Conservation (phyloP, 768 basidiomycete genomes). For the Calocybe gangraenosa region DNA sequence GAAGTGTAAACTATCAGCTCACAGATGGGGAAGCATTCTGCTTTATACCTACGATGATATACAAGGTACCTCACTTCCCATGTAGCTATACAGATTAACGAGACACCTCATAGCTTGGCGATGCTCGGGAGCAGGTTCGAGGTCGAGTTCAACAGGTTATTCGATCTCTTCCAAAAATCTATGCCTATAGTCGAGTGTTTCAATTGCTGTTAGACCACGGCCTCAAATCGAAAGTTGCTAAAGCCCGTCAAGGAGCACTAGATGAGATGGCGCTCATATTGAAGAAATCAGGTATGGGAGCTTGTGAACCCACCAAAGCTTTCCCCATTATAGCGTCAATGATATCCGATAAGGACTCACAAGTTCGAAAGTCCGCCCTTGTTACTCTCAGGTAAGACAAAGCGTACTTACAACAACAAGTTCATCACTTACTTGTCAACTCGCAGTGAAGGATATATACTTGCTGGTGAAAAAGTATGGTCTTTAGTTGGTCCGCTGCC, state of each 20-base stretch:
- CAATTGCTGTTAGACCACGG: slow-evolving; percentile 86
- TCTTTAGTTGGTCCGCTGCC: slow-evolving; percentile 67
- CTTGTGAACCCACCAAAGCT: slow-evolving; percentile 78
- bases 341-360: slow-evolving; percentile 87
- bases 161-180: slow-evolving; percentile 81
- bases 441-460: slow-evolving; percentile 71
- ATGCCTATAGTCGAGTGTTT: slow-evolving; percentile 90
- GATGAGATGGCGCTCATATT: slow-evolving; percentile 78
- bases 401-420: not conserved
- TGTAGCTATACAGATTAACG: not conserved
- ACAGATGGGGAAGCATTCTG: slow-evolving; percentile 84
- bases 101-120: slow-evolving; percentile 68
- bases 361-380: slow-evolving; percentile 85
- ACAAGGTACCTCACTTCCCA: slow-evolving; percentile 59
- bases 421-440: not conserved
- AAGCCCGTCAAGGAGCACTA: slow-evolving; percentile 82
- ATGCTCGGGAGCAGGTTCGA: slow-evolving; percentile 81
- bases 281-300: slow-evolving; percentile 76
- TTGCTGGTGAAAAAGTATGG: slow-evolving; percentile 88
- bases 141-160: slow-evolving; percentile 80
- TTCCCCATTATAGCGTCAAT: slow-evolving; percentile 73
- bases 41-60: slow-evolving; percentile 84
- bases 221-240: slow-evolving; percentile 84
- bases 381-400: slow-evolving; percentile 68
- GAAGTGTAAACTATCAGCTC: slow-evolving; percentile 68